A percentile compares a stretch with the other conserved stretches of the same genome.
Conservation (phyloP, 768 basidiomycete species). For the Auricularia heimuer region DNA sequence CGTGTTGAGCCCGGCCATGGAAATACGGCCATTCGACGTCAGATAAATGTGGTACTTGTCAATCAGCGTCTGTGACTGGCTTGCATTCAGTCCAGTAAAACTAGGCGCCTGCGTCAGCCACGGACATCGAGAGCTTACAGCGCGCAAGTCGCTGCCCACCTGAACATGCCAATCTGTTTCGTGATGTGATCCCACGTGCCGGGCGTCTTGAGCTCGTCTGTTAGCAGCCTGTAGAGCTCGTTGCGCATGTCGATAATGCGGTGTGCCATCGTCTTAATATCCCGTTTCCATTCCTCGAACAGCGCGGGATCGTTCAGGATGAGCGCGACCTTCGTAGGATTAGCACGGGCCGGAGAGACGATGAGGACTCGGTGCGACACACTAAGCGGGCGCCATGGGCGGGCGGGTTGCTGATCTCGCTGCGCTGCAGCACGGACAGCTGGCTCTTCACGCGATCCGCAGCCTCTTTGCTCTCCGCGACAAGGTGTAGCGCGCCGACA, state of each 20-base stretch:
- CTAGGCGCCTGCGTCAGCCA: conserved; percentile 30
- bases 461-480: conserved; percentile 53
- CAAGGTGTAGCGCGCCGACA: conserved; percentile 84
- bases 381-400: conserved; percentile 84
- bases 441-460: conserved; percentile 74
- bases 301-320: conserved; percentile 68
- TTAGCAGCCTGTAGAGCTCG: conserved; percentile 63
- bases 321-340: conserved; percentile 48
- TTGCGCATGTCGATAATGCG: conserved; percentile 89
- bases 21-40: conserved; percentile 82
- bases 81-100: conserved; percentile 70
- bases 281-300: conserved; percentile 81
- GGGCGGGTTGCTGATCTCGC: conserved; percentile 93
- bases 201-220: conserved; percentile 72
- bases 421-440: conserved; percentile 82
- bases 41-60: conserved; percentile 76
- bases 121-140: neutral
- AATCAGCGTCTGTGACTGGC: conserved; percentile 57
- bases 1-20: conserved; percentile 87
- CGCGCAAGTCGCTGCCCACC: conserved; percentile 31
- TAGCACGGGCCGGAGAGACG: neutral
- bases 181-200: conserved; percentile 95
- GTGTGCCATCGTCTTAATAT: conserved; percentile 87
- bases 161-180: conserved; percentile 97
- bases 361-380: conserved; percentile 19